Evolutionary conservation across 2,329 filamentous ascomycete genomes (phyloP).

Genomic region (Cladophialophora bantiana): DNA sequence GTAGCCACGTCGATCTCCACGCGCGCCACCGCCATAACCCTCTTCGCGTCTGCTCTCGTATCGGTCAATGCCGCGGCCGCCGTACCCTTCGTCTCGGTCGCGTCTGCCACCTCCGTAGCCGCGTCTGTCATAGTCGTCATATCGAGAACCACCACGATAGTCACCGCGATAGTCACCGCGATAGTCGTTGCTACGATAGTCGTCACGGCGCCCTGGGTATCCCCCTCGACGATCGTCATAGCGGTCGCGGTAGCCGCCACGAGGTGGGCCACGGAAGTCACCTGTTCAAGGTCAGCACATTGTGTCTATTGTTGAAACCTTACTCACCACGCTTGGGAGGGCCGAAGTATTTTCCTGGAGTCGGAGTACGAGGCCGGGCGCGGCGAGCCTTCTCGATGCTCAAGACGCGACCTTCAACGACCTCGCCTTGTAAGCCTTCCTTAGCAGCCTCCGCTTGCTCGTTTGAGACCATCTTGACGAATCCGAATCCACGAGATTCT

Average conservation of each 20-base stretch:
- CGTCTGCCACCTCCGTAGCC: constrained; percentile 53
- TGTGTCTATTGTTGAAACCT: constrained; percentile 14
- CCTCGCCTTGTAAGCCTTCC: constrained; percentile 92
- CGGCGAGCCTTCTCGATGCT: constrained; percentile 99
- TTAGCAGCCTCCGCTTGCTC: constrained; percentile 97
- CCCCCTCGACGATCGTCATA: constrained; percentile 61
- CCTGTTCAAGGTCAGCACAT: constrained; percentile 42
- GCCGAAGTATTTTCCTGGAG: constrained; percentile 98
- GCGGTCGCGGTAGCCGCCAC: constrained; percentile 47
- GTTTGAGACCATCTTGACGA: constrained; percentile 97
- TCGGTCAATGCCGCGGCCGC: constrained; percentile 57
- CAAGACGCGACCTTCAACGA: constrained; percentile 91
- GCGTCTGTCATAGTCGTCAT: constrained; percentile 55
- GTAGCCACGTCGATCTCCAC: constrained; percentile 50
- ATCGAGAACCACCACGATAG: constrained; percentile 49
- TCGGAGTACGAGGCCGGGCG: constrained; percentile 91
- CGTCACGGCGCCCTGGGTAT: constrained; percentile 54
- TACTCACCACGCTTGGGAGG: constrained; percentile 92
- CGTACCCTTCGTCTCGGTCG: constrained; percentile 53
- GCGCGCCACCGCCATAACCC: constrained; percentile 52
- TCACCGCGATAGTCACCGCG: constrained; percentile 52
- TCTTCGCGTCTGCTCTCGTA: constrained; percentile 53
- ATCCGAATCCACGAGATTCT: constrained; percentile 97
- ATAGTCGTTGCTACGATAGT: constrained; percentile 52
- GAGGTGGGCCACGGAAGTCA: constrained; percentile 56